Evolutionary conservation across 192 early-diverging fungal species (phyloP), one percentile per base, ranked within the genome.

Genomic region (Coemansia erecta): DNA sequence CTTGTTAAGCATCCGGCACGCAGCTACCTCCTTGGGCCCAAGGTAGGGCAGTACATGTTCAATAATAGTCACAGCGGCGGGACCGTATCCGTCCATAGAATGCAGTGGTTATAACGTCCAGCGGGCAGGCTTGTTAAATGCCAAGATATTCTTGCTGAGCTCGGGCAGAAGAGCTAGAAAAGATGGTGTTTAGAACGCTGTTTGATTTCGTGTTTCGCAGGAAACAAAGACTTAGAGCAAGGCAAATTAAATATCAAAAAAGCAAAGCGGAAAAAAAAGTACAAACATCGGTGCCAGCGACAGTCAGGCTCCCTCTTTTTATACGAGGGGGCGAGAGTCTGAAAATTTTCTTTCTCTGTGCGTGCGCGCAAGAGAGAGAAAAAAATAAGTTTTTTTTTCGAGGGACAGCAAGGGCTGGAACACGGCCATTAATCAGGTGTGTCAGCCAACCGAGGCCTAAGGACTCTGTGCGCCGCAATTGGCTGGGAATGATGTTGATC

Each of bases 21-120:
- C 51, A 3, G 48, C 35, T 13, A 68, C 42, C 18, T 63, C 62
- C 43, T 47, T 68, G 39, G 41, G 66, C 53, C 50, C 61, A 18
- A 78, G 75, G 55, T 64, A 78, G 2, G 64, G 49, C 11, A 78
- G 57, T 18, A 72, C 51, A 22, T 63, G 75, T 24, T 71, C 75
- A 15, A 78, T 68, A 21, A 78, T 64, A 23, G 65, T 53, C 2
- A 60, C 69, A 18, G 61, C 66, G 17, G 69, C 75, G 21, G 75
- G 75, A 62, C 58, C 61, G 48, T 58, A 51, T 40, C 68, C 65
- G 55, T 78, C 68, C 75, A 78, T 77, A 39, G 44, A 21, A 58
- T 33, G 18, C 26, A 42, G 28, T 5, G 6, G n/a, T 33, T 40
- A 17, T 24, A 39, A 22, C 1, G 35, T 37, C 10, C 1, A 7